Conservation (phyloP, 345 rosid species). For the Pistacia atlantica region DNA sequence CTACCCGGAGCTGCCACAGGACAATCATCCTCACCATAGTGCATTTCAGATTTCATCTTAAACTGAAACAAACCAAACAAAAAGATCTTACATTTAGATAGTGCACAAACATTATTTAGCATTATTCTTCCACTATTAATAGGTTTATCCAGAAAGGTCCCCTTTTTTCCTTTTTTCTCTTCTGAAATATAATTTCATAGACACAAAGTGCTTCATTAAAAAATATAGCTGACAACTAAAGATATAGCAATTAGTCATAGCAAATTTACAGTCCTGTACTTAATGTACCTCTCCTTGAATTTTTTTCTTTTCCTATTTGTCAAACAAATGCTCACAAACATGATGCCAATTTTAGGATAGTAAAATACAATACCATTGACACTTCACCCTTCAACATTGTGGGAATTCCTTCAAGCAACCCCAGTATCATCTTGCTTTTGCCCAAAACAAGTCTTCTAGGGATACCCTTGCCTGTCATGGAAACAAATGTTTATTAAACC, state of each 20-base stretch:
- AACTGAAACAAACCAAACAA: constrained; percentile 48
- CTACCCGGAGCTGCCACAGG: constrained; percentile 66
- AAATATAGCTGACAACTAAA: background rate
- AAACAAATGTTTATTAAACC: constrained; percentile 17
- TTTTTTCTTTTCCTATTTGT: background rate
- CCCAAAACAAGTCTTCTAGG: constrained; percentile 80
- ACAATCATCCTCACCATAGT: constrained; percentile 88
- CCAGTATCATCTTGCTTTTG: constrained; percentile 86
- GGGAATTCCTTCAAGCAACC: constrained; percentile 88
- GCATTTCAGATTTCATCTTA: constrained; percentile 94
- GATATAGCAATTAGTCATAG: background rate
- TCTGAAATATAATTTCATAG: background rate
- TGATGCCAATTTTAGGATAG: background rate
- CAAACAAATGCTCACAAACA: background rate
- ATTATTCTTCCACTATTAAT: background rate
- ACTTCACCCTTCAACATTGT: constrained; percentile 96
- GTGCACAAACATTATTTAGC: background rate
- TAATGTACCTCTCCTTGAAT: background rate
- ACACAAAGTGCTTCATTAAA: background rate
- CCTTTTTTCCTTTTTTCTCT: background rate
- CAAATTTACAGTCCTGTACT: background rate
- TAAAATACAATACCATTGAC: constrained; percentile 65
- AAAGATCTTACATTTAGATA: background rate
- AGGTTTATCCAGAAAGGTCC: too few relatives aligned
- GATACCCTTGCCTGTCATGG: constrained; percentile 67